Evolutionary conservation across 2,329 filamentous ascomycete genomes (phyloP).

Genomic region (Epichloe aotearoae): DNA sequence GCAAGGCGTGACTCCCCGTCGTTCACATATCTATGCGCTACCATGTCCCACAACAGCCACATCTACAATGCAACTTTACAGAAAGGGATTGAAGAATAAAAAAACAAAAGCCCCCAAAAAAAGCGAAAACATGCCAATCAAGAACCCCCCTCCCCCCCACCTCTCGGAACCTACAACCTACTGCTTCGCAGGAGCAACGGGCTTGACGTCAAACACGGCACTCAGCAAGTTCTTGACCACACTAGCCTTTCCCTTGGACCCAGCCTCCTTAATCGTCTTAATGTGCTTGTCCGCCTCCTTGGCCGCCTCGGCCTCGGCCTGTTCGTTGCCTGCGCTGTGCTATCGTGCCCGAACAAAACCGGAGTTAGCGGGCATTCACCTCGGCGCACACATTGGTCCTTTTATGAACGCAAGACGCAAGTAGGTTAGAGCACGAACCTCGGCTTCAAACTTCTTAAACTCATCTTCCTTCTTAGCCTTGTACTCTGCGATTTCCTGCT

Average conservation of each 20-base stretch:
- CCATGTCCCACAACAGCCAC: not conserved
- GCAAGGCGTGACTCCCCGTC: not conserved
- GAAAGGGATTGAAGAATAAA: not conserved
- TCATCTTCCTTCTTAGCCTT: slow-evolving; percentile 80
- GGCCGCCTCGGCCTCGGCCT: slow-evolving; percentile 70
- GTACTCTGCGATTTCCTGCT: slow-evolving; percentile 96
- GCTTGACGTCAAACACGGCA: slow-evolving; percentile 75
- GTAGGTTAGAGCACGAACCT: slow-evolving; percentile 27
- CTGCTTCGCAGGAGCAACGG: slow-evolving; percentile 35
- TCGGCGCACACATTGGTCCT: too few species aligned
- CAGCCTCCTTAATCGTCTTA: slow-evolving; percentile 66
- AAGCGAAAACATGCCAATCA: not conserved
- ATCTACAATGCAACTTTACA: not conserved
- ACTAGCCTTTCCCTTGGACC: slow-evolving; percentile 63
- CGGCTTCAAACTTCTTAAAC: slow-evolving; percentile 85
- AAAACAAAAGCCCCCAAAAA: not conserved
- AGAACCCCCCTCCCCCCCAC: not conserved
- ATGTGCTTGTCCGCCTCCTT: slow-evolving; percentile 66
- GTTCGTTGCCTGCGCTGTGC: slow-evolving; percentile 83
- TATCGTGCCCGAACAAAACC: slow-evolving; percentile 23
- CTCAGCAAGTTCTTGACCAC: slow-evolving; percentile 74
- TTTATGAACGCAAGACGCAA: not conserved
- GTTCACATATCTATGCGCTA: not conserved
- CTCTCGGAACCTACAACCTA: slow-evolving; percentile 12
- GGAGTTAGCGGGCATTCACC: not conserved